Conservation (phyloP, 257 asterid genomes). For the Capsicum rhomboideum region DNA sequence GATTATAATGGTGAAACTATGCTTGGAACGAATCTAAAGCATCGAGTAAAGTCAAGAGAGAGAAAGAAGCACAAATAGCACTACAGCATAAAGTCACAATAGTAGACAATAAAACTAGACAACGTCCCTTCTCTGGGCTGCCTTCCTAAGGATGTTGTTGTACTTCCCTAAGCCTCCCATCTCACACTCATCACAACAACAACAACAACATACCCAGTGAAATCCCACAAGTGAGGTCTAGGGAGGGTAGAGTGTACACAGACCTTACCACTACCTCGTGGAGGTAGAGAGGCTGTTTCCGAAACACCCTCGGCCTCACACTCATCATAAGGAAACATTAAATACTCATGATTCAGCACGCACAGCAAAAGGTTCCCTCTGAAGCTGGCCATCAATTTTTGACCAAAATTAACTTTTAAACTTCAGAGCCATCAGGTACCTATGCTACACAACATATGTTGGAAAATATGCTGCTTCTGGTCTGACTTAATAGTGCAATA, state of each 20-base stretch:
- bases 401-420: neutral
- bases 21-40: slow-evolving; percentile 13
- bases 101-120: neutral
- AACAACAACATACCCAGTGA: too few species aligned
- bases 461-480: neutral
- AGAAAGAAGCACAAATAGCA: neutral
- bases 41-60: neutral
- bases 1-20: slow-evolving; percentile 4
- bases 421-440: neutral
- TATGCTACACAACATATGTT: neutral
- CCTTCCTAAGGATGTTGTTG: neutral
- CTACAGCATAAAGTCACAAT: neutral
- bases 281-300: too few species aligned
- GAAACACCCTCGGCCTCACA: too few species aligned
- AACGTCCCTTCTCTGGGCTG: neutral
- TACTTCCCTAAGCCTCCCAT: neutral
- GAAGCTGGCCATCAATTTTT: neutral
- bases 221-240: too few species aligned
- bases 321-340: neutral
- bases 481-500: neutral
- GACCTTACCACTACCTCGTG: too few species aligned
- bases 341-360: neutral
- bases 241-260: too few species aligned
- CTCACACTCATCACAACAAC: neutral
- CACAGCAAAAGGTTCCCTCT: neutral